Evolutionary conservation across 768 basidiomycete genomes (phyloP), one percentile per base, ranked within the genome.

Genomic region (Leccinum sublutescens): DNA sequence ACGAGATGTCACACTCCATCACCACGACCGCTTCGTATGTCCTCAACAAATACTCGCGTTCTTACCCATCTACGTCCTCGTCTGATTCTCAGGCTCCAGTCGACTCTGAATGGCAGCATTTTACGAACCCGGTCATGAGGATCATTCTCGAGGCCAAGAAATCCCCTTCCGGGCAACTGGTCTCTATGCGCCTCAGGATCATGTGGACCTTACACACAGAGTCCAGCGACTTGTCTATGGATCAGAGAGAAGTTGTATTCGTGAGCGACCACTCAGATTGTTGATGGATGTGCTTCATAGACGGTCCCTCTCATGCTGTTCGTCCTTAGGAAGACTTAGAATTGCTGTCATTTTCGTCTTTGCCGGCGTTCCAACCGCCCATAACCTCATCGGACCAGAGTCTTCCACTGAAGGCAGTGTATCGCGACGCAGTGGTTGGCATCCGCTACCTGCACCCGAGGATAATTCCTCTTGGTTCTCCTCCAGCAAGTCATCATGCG

Each of bases 341-440:
- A 63, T 74, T 93, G 21, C 73, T 91, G 25, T 79, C 84, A 2
- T 88, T 89, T 69, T 88, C 89, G 3, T 77, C 77, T 14, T 66
- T 81, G 54, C 66, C 73, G 23, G 66, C 75, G 17, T 61, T 67
- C 31, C 69, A 66, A 38, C 53, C 72, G 14, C 66, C 70, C 25
- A 57, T 60, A 55, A 71, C 62, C 65, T 75, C 68, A 59, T 75
- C 65, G 49, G 74, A 76, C 12, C 85, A 87, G 63, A 81, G 82
- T 23, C 77, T 87, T 31, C 89, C 91, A n/a, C 73, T 93, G 47
- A 91, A 91, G 71, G 90, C 88, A 8, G 88, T 92, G 10, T 89
- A 89, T 68, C 85, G 87, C 23, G 89, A 88, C 56, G 77, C 81
- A 4, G 77, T 86, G 0, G 87, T 91, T 27, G 91, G 91, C 12